phyloP scores from a whole-genome alignment of 306 rosid genomes.

The Canavalia ensiformis region DNA sequence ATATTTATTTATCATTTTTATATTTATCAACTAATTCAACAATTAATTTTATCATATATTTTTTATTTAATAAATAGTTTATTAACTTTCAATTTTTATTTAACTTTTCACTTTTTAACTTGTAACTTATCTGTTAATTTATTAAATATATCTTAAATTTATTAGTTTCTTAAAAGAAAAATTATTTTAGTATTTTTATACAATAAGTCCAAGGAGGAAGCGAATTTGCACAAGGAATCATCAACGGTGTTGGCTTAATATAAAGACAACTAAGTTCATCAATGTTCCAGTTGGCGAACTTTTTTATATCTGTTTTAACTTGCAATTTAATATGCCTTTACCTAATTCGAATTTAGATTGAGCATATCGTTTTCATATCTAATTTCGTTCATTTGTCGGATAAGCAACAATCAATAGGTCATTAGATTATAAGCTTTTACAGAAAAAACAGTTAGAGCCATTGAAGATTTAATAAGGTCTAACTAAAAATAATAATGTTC shows the following conservation, averaged over 20 bases:
- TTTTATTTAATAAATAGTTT: too few relatives aligned
- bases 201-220: conserved; percentile 4
- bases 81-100: too few relatives aligned
- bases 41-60: too few relatives aligned
- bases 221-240: conserved; percentile 45
- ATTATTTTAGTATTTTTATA: too few relatives aligned
- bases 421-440: conserved; percentile 20
- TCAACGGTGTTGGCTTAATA: conserved; percentile 22
- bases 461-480: conserved; percentile 7
- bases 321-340: neutral
- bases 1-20: too few relatives aligned
- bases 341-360: conserved; percentile 10
- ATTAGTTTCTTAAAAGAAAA: too few relatives aligned
- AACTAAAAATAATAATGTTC: conserved; percentile 26
- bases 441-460: conserved; percentile 21
- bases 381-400: conserved; percentile 8
- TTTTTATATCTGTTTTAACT: neutral
- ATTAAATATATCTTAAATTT: too few relatives aligned
- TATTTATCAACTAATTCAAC: too few relatives aligned
- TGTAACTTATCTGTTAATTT: too few relatives aligned
- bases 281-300: conserved; percentile 26
- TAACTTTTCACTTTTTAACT: too few relatives aligned
- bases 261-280: conserved; percentile 25
- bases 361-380: conserved; percentile 36
- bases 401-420: conserved; percentile 35